Base-by-base conservation (phyloP, 352 stramenopile genomes). In the Blastocystis sp. region DNA sequence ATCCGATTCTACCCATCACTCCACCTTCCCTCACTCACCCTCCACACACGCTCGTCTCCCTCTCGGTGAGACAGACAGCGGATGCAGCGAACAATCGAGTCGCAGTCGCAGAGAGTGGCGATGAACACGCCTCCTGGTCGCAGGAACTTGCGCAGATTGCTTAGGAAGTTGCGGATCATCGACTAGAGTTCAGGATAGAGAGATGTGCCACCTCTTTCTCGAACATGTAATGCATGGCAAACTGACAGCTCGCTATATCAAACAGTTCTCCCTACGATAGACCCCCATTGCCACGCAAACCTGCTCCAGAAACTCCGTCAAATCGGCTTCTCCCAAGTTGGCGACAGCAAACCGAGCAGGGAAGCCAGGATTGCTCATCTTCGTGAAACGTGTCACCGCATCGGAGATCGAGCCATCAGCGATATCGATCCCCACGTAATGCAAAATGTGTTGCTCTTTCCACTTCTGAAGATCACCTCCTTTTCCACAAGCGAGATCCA, bases 391-490 rank as follows among this genome's bases (percentile, higher is more conserved):
- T 7, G 34, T 20, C 6, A 87, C 63, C 39, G 76, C 76, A 62
- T 87, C 76, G 18, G 20, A 23, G 39, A 87, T 76, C 5, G 76
- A 87, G 26, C 59, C 37, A 15, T 73, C 76, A 0, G 76, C 76
- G 9, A 87, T 79, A 76, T 87, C 76, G 13, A 87, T 47, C 3
- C 76, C 76, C 7, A 79, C 54, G 55, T 87, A 87, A 23, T 79
- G 7, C 23, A 11, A 20, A 47, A 75, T 70, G 50, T 87, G 53
- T n/a, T 87, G 76, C 63, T 87, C 76, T 37, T 56, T 87, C 76
- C 76, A 87, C 37, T 87, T 87, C 63, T 76, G 75, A 20, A 87
- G 41, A 61, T 87, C 76, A 26, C 76, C 76, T 79, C 76, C 76
- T 37, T 87, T 87, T 1, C 76, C 76, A 76, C 76, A 87, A 18